Evolutionary conservation across 371 early-diverging fungal genomes (phyloP).

Genomic region (Chytridiales sp.): DNA sequence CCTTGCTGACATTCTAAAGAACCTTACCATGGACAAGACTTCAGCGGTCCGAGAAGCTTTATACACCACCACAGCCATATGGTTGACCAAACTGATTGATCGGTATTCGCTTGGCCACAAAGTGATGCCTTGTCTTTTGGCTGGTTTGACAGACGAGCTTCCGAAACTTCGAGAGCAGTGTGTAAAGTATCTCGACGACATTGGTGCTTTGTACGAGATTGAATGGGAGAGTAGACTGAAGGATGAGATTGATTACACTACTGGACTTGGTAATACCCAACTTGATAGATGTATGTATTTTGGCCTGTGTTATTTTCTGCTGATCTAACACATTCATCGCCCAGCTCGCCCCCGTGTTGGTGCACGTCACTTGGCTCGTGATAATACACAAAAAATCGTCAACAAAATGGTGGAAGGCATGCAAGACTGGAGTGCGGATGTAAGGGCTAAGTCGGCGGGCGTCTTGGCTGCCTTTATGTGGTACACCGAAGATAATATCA

Average conservation of each 20-base stretch:
- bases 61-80: conserved; percentile 32
- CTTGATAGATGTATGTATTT: not conserved
- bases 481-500: conserved; percentile 43
- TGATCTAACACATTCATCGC: not conserved
- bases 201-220: conserved; percentile 47
- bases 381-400: conserved; percentile 57
- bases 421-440: conserved; percentile 50
- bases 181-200: conserved; percentile 28
- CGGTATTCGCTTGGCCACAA: conserved; percentile 49
- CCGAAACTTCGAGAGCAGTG: conserved; percentile 25
- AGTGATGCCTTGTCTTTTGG: conserved; percentile 42
- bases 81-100: conserved; percentile 43
- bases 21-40: conserved; percentile 42
- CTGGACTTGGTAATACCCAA: conserved; percentile 10
- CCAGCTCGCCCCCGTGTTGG: conserved; percentile 49
- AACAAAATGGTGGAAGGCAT: conserved; percentile 49
- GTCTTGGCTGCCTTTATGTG: conserved; percentile 37
- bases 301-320: not conserved
- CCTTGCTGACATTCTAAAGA: conserved; percentile 19
- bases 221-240: conserved; percentile 54
- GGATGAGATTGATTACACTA: conserved; percentile 49
- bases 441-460: conserved; percentile 36
- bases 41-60: conserved; percentile 46
- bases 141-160: conserved; percentile 48
- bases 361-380: conserved; percentile 48